Percentiles rank a stretch among this genome's conserved stretches.
Conservation (phyloP, 2,329 filamentous ascomycete species). For the Ilyonectria destructans region DNA sequence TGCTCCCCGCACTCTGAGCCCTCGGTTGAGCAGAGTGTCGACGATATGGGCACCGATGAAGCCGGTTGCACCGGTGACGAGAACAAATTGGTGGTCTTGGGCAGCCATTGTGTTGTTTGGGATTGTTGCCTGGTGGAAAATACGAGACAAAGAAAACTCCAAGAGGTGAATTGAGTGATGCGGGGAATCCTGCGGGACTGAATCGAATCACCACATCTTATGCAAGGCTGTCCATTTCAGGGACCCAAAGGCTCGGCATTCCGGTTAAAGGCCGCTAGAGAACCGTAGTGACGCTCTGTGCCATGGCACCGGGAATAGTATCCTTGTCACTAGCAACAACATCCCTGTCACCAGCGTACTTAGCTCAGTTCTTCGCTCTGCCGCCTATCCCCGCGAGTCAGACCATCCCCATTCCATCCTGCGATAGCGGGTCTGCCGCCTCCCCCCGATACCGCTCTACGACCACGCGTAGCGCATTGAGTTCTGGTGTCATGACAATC, state of each 20-base stretch:
- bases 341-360: constrained; percentile 1
- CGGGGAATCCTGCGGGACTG: constrained; percentile 22
- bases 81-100: constrained; percentile 31
- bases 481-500: constrained; percentile 4
- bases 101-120: neutral
- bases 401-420: neutral
- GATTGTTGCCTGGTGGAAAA: neutral
- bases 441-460: constrained; percentile 18
- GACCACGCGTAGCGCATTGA: neutral
- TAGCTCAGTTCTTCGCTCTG: neutral
- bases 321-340: neutral
- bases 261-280: neutral
- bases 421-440: constrained; percentile 29
- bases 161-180: constrained; percentile 4
- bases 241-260: neutral
- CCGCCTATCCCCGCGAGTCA: constrained; percentile 26
- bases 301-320: constrained; percentile 11
- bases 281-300: neutral
- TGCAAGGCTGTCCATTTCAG: constrained; percentile 1
- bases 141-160: neutral
- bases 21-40: constrained; percentile 50
- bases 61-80: constrained; percentile 48
- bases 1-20: constrained; percentile 52
- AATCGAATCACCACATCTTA: neutral
- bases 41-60: constrained; percentile 57